Evolutionary conservation across 2,329 filamentous ascomycete genomes (phyloP), one percentile per base, ranked within the genome.

Genomic region (Trichoderma sp.): DNA sequence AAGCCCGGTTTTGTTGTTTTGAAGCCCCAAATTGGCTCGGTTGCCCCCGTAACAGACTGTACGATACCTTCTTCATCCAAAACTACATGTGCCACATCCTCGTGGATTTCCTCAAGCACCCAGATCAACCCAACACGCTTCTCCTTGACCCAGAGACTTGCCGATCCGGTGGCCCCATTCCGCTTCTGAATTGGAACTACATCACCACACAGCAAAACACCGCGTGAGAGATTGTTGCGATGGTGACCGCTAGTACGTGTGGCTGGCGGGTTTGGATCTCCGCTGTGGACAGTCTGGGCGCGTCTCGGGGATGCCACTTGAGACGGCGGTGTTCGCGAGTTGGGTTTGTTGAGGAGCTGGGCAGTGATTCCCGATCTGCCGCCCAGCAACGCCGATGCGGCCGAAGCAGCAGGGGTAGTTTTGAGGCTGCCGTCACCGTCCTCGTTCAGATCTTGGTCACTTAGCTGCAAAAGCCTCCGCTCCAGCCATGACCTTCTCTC

Each of bases 141-240:
- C 79, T 99, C 95, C 81, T 99, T 99, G 4, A 99, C 95, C 95
- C 95, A 99, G 45, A 99, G 82, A 79, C 94, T 98, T 42, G 95
- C 95, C 68, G 95, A 94, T 2, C 95, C 95, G 5, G 90, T 94
- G 12, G 90, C 87, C 4, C 95, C 95, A 74, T 99, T 97, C 69
- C 95, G 89, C 80, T 98, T 99, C 77, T 94, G 92, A 69, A 99
- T 99, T 0, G 95, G 95, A 19, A 99, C 93, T n/a, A 99, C 94
- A 77, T 99, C 95, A 52, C 95, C 95, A 73, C 95, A 99, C 1
- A 99, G 85, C 63, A 99, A 80, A 29, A 99, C 95, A 3, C 94
- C 94, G 73, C 93, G 86, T 27, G 93, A 96, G 71, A 92, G 93
- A 73, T 87, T 90, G 71, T 86, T 87, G 63, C 88, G 84, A 73